Evolutionary conservation across 257 asterid species (phyloP), one percentile per base, ranked within the genome.

Genomic region (Plantago major): DNA sequence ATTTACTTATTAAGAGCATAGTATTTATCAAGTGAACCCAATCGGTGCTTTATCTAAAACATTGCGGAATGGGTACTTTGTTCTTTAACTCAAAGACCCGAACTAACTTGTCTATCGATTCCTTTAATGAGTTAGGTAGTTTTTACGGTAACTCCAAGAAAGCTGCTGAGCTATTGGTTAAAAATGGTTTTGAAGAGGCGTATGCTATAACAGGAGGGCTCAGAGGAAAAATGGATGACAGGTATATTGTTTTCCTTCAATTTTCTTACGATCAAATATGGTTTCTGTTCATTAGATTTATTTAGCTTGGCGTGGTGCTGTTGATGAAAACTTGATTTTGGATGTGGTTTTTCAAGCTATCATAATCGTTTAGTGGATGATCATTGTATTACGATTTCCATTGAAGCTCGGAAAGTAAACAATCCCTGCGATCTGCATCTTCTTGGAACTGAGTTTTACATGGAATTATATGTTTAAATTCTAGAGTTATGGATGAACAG

Each of bases 171-270:
- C 67, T 92, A 61, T 74, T 89, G 79, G 96, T 80, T 70, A 81
- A 75, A 61, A 83, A 73, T 68, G 99, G 96, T 40, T 76, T 86
- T 26, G 89, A 86, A 77, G 97, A 86, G 85, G 97, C 99, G 64
- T 89, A 79, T 63, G 97, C 97, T 30, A 68, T 92, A 67, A 82
- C 87, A 33, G 99, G 99, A 81, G 99, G 99, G 53, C 66, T 84
- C 63, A 73, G 82, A 77, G 98, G 82, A 74, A 78, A 58, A 85
- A 88, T 18, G 98, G 98, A 66, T 90, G 98, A 96, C 84, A 77
- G 96, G 98, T 85, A 73, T 22, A 69, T 50, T 38, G 47, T 46
- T 40, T 6, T 51, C 11, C 50, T 63, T 30, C n/a, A 47, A 55
- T 28, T 22, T 22, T 22, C 26, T 22, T 22, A 22, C 1, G 1